Base-by-base conservation (phyloP, 768 basidiomycete genomes). In the Hericium coralloides region DNA sequence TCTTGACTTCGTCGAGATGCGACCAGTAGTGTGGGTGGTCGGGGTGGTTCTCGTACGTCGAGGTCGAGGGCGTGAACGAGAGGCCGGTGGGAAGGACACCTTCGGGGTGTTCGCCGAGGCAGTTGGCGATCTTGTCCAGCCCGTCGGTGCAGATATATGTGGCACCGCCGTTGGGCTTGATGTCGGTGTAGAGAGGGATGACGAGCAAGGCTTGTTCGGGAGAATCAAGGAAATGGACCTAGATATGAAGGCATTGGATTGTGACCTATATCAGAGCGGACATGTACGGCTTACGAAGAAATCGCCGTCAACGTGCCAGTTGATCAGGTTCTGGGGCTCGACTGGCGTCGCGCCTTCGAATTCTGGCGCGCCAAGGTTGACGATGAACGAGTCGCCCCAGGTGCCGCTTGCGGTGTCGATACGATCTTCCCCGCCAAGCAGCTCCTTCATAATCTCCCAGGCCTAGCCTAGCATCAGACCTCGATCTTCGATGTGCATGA, bases 271-370 rank as follows among this genome's bases (percentile, higher is more conserved):
- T 8, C 14, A 38, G 15, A 22, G 8, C 4, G 17, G 7, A 5
- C 18, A 36, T 23, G 7, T 5, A 20, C 10, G 18, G 60, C 74
- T 58, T 61, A 76, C 74, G 66, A 81, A 83, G 64, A 80, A 82
- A 61, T 81, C 79, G 17, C 79, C 81, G 61, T 81, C 79, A 47
- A 81, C 78, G 65, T 85, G 83, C 83, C 83, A 86, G 60, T 84
- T 83, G 55, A 77, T 75, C 55, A 86, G 68, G 51, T 79, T 74
- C 55, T 68, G 65, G 4, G 79, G 79, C 36, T 67, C 62, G 15
- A 76, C 62, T 15, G 45, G 53, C 45, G 69, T 45, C 38, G 62
- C 59, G 25, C 66, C 66, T 57, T 72, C 74, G 38, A 74, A 67
- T 45, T 76, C 74, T 7, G 76, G 72, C 14, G 70, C 74, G 20